Percentiles rank a stretch among this genome's conserved stretches.
phyloP scores from a whole-genome alignment of 805 yeast species.

The Candida silvatica region DNA sequence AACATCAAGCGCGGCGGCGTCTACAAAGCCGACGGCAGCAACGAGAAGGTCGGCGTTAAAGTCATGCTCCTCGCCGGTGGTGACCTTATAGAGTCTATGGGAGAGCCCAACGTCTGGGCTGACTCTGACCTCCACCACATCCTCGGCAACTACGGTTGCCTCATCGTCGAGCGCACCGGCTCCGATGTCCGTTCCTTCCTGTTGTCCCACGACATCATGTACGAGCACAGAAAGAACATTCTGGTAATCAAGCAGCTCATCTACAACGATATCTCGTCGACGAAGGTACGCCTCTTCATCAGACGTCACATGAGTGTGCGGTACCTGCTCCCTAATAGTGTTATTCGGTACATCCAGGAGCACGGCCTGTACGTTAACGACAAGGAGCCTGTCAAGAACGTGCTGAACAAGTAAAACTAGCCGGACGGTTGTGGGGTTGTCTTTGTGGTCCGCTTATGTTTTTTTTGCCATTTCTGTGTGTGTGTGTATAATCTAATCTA shows the following conservation, averaged over 20 bases:
- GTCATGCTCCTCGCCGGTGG: conserved; percentile 97
- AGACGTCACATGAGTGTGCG: conserved; percentile 97
- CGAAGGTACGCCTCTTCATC: conserved; percentile 86
- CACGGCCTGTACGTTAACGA: conserved; percentile 79
- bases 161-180: conserved; percentile 95
- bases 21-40: conserved; percentile 44
- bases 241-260: conserved; percentile 92
- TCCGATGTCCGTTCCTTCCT: conserved; percentile 90
- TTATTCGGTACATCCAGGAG: conserved; percentile 90
- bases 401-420: conserved; percentile 29
- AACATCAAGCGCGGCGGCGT: conserved; percentile 88
- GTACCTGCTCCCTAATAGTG: conserved; percentile 87
- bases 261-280: conserved; percentile 91
- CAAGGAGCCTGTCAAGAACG: conserved; percentile 92
- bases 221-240: conserved; percentile 89
- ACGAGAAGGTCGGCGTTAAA: conserved; percentile 61
- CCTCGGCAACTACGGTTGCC: conserved; percentile 90
- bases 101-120: conserved; percentile 99
- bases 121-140: conserved; percentile 93
- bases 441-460: neutral
- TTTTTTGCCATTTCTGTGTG: neutral
- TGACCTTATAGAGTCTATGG: conserved; percentile 95
- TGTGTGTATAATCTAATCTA: no score
- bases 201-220: conserved; percentile 93
- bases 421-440: conserved; percentile 5